phyloP scores from a whole-genome alignment of 1,139 yeast species.

The Nakaseomyces kungkrabaensis region DNA sequence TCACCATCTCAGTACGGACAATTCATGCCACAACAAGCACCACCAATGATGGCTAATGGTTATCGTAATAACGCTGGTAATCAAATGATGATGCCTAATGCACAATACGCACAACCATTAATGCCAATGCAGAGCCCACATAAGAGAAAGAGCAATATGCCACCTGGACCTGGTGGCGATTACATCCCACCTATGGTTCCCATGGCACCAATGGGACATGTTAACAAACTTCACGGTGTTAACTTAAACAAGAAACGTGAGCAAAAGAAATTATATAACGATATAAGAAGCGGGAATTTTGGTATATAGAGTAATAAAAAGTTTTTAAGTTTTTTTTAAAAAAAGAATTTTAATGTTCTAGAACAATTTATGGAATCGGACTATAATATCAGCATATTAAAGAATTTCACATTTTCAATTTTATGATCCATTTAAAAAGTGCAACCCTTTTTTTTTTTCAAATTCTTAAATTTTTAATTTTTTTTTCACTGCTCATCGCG shows the following conservation, averaged over 20 bases:
- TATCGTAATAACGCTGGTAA: background rate
- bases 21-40: slow-evolving; percentile 1
- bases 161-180: background rate
- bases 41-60: background rate
- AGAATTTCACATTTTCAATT: no score
- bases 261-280: slow-evolving; percentile 24
- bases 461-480: no score
- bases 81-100: background rate
- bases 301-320: slow-evolving; percentile 17
- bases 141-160: slow-evolving; percentile 1
- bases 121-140: slow-evolving; percentile 1
- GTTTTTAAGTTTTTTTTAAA: no score
- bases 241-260: slow-evolving; percentile 21
- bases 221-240: slow-evolving; percentile 24
- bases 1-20: slow-evolving; percentile 2
- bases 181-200: slow-evolving; percentile 8
- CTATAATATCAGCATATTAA: no score
- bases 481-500: background rate
- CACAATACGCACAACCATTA: background rate
- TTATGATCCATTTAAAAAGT: no score
- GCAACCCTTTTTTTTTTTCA: no score
- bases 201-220: slow-evolving; percentile 7
- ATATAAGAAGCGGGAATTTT: slow-evolving; percentile 28
- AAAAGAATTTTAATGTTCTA: no score
- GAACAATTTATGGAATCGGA: no score